Evolutionary conservation across 129 eudicot genomes (phyloP), one percentile per base, ranked within the genome.

Genomic region (Helichrysum umbraculigerum): DNA sequence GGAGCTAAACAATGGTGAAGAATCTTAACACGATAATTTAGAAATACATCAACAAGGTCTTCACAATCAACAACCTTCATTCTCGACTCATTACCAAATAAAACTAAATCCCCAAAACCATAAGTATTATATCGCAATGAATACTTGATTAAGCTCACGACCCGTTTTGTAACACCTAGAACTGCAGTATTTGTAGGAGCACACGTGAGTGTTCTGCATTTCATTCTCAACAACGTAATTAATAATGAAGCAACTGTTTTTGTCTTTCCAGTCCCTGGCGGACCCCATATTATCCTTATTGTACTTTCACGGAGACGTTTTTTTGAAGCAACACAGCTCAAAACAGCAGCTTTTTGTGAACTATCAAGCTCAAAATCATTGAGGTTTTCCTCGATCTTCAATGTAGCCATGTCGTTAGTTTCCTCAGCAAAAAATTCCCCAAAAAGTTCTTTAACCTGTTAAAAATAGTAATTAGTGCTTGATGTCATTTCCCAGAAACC

Each of bases 201-300:
- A 83, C 94, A 88, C 19, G 86, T 82, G 12, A 88, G 62, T 4
- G 97, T 88, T 68, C 88, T 78, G 67, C 83, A 76, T 56, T 83
- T 88, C 75, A 82, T 63, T 17, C 37, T 72, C 54, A 83, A 28
- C 33, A 91, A 82, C 20, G 42, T 58, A 80, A 14, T 75, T 70
- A 88, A 73, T 16, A 91, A 74, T 0, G 81, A 25, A 8, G 79
- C 79, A 47, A 82, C 76, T 15, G 89, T 88, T 34, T 88, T 88
- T 15, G 93, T 91, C 78, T 88, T 91, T 20, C 93, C 91, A 22
- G 93, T 91, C 42, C 93, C 93, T 2, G 97, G 97, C 0, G 93
- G 97, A 10, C 97, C 97, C 93, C 97, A 91, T 25, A 88, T 84
- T 44, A 91, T 82, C 72, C 82, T 87, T 34, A 84, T 83, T 0